phyloP scores from a whole-genome alignment of 176 grass and related monocot species.

The Avena atlantica region DNA sequence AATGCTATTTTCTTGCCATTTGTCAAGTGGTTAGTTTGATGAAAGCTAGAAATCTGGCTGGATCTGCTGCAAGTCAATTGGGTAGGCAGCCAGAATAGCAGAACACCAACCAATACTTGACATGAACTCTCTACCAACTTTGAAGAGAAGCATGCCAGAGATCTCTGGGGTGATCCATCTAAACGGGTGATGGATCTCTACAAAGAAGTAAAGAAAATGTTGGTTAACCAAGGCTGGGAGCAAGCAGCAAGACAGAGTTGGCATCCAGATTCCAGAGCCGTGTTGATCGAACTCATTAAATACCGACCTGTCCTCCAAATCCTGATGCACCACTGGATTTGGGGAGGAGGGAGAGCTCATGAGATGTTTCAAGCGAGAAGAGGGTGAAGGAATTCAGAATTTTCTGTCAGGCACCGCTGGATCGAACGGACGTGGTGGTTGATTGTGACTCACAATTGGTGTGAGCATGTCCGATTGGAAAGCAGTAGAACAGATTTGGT shows the following conservation, averaged over 20 bases:
- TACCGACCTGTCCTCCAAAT: too few species aligned
- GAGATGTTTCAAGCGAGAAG: too few species aligned
- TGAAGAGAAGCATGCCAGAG: background rate
- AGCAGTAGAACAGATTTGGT: background rate
- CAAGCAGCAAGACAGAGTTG: background rate
- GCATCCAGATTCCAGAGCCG: background rate
- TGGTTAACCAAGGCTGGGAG: background rate
- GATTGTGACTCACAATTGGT: too few species aligned
- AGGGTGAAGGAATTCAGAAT: background rate
- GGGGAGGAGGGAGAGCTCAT: too few species aligned
- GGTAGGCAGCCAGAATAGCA: background rate
- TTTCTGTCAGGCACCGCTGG: background rate
- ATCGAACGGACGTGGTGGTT: background rate
- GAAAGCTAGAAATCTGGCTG: constrained; percentile 11
- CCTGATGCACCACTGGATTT: too few species aligned
- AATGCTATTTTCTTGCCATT: background rate
- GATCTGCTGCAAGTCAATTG: background rate
- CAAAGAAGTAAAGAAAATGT: background rate
- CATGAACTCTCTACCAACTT: background rate
- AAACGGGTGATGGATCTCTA: background rate
- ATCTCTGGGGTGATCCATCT: background rate
- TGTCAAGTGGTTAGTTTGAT: background rate
- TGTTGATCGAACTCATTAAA: too few species aligned
- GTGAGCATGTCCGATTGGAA: background rate
- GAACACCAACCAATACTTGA: background rate